These are phyloP conservation scores for Flaveria sonorensis DNA, from an alignment of 129 eudicot genomes.

Conservation along the genomic window DNA sequence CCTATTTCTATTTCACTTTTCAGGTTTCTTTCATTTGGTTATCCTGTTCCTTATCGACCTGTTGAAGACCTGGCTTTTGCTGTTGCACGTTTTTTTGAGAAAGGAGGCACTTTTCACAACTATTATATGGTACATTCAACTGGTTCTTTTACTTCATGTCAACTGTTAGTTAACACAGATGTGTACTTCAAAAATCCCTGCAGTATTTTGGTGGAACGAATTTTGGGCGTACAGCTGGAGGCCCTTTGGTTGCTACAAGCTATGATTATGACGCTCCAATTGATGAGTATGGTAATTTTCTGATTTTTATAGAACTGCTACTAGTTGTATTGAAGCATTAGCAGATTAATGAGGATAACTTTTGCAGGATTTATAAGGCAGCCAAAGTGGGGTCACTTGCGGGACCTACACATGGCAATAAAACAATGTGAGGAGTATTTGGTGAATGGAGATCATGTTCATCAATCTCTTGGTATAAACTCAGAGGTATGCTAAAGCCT, in stretches of 20 bases:
- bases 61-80: slow-evolving; percentile 84
- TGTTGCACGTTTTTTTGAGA: slow-evolving; percentile 70
- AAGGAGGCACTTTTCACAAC: slow-evolving; percentile 81
- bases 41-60: slow-evolving; percentile 73
- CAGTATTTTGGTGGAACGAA: slow-evolving; percentile 92
- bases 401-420: slow-evolving; percentile 70
- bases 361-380: slow-evolving; percentile 63
- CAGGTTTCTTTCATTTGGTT: slow-evolving; percentile 89
- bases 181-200: background rate
- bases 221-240: slow-evolving; percentile 87
- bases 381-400: slow-evolving; percentile 86
- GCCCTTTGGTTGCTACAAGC: slow-evolving; percentile 82
- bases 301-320: background rate
- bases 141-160: background rate
- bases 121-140: slow-evolving; percentile 67
- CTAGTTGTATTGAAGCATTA: background rate
- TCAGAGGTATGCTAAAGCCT: slow-evolving; percentile 57
- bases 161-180: background rate
- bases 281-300: slow-evolving; percentile 70
- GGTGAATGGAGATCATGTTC: slow-evolving; percentile 52
- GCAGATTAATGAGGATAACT: background rate
- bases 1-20: slow-evolving; percentile 1
- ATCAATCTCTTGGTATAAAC: slow-evolving; percentile 60
- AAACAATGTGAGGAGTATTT: slow-evolving; percentile 75
- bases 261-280: slow-evolving; percentile 91